Percentiles rank a stretch among this genome's conserved stretches.
These are phyloP conservation scores for Scenedesmus sp. DNA, from an alignment of 163 green algal species.

Conservation along the genomic window DNA sequence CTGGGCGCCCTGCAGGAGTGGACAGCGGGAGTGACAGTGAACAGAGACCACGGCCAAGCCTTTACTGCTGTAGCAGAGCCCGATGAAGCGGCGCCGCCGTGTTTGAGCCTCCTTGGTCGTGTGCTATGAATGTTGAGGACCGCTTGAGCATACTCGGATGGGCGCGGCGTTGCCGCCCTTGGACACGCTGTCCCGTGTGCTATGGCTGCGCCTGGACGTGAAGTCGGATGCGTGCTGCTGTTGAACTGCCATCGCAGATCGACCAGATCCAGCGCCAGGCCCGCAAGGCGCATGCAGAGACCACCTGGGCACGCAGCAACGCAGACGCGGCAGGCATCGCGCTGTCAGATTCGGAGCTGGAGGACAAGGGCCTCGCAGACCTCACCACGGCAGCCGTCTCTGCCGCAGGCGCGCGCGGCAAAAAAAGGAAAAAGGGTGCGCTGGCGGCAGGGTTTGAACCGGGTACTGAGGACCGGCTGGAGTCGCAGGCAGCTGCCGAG, in stretches of 20 bases:
- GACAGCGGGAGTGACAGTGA: no score
- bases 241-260: conserved; percentile 53
- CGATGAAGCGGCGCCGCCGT: no score
- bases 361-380: conserved; percentile 31
- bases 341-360: conserved; percentile 35
- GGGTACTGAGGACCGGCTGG: background rate
- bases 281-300: conserved; percentile 78
- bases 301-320: conserved; percentile 70
- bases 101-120: no score
- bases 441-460: background rate
- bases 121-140: no score
- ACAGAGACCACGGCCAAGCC: no score
- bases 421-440: conserved; percentile 8
- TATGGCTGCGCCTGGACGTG: no score
- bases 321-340: conserved; percentile 55
- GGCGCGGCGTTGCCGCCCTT: no score
- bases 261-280: conserved; percentile 80
- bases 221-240: no score
- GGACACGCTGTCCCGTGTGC: no score
- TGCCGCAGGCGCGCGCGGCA: conserved; percentile 6
- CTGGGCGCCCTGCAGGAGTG: no score
- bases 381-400: conserved; percentile 7
- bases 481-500: conserved; percentile 22
- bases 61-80: no score
- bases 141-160: no score